Evolutionary conservation across 2,329 filamentous ascomycete genomes (phyloP).

Genomic region (Fusarium ambrosium): DNA sequence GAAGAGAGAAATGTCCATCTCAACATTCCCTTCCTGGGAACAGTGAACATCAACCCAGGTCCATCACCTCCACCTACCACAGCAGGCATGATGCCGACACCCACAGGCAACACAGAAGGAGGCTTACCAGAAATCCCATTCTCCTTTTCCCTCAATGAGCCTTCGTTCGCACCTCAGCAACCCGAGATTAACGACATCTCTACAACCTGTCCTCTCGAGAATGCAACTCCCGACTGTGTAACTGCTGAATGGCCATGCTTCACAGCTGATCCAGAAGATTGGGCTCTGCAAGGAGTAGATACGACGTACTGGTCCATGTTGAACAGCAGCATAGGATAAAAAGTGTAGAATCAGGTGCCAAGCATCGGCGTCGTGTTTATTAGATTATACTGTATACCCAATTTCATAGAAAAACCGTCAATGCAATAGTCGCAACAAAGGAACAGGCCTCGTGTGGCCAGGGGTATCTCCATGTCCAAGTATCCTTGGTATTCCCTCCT

Average conservation of each 20-base stretch:
- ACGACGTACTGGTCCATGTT: conserved; percentile 53
- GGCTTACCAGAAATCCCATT: conserved; percentile 22
- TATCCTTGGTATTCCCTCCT: conserved; percentile 23
- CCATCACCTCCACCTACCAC: conserved; percentile 34
- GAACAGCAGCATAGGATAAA: conserved; percentile 41
- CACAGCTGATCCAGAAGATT: conserved; percentile 53
- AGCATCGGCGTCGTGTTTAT: conserved; percentile 8
- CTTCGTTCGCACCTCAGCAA: not conserved
- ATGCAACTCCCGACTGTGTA: conserved; percentile 24
- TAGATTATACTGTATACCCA: conserved; percentile 39
- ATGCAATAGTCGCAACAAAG: conserved; percentile 33
- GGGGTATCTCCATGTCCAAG: conserved; percentile 47
- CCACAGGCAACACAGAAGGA: conserved; percentile 14
- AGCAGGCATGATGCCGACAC: conserved; percentile 24
- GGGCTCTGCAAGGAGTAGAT: conserved; percentile 58
- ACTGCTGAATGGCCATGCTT: conserved; percentile 43
- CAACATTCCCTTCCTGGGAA: conserved; percentile 62
- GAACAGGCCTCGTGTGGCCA: conserved; percentile 41
- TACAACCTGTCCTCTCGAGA: conserved; percentile 17
- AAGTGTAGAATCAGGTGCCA: not conserved
- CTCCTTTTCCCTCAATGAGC: conserved; percentile 13
- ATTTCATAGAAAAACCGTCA: conserved; percentile 11
- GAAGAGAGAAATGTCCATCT: conserved; percentile 52
- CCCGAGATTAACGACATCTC: conserved; percentile 14
- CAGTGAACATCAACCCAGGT: conserved; percentile 57